Evolutionary conservation across 441 rosid species (phyloP), one percentile per base, ranked within the genome.

Genomic region (Adansonia rubrostipa): DNA sequence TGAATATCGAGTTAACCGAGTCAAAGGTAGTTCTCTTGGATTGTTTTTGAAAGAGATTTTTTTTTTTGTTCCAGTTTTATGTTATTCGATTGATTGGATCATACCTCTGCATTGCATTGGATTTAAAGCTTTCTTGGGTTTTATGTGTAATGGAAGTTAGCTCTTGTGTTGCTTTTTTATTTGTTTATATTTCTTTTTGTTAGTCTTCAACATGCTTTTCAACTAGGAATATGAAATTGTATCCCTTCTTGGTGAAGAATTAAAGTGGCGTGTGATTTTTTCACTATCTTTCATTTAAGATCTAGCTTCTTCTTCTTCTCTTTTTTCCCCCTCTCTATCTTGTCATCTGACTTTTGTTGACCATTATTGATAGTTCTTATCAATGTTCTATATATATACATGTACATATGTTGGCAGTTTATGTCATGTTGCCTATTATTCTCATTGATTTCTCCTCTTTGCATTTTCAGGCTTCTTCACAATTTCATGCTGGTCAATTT

Each of bases 401-500:
- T 36, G 40, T 36, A 36, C 4, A 36, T 36, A 3, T 36, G 4
- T 36, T 75, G 10, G 53, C 33, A 40, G 13, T 74, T 74, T 61
- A 45, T 45, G 0, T 60, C 20, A 19, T 42, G 20, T 45, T 45
- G 19, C 40, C 17, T 61, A n/a, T 4, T 50, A 1, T 50, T 40
- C n/a, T 48, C 19, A 2, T 60, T 64, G 60, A 50, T 6, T 64
- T 64, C 9, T 5, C 15, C 11, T 7, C 74, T 10, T 44, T 13
- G 1, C 22, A 50, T 50, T 71, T 14, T 28, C 74, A 96, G 99
- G 87, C 98, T 57, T 94, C 99, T 87, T 96, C 98, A 80, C 98
- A 93, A 88, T 97, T 93, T 80, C 98, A 91, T 69, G 92, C 89
- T 64, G 92, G 92, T 83, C 97, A 92, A 63, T 87, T 93, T 83